Percentiles rank a stretch among this genome's conserved stretches.
phyloP scores from a whole-genome alignment of 2,329 filamentous ascomycete genomes.

The Akanthomyces muscarius region DNA sequence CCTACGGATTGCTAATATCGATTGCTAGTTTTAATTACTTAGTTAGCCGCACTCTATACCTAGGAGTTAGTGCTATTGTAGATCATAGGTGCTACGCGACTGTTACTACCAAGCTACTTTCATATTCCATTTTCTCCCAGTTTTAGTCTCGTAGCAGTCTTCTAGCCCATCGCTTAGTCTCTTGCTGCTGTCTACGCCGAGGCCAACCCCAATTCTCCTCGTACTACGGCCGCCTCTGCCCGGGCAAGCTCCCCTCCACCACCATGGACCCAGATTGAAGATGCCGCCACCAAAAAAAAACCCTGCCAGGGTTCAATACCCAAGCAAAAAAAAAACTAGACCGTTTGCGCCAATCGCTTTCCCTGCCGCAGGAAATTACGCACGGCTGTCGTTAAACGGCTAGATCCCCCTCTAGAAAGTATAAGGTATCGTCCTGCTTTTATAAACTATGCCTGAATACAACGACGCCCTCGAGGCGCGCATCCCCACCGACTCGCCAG shows the following conservation, averaged over 20 bases:
- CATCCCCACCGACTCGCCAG: constrained; percentile 51
- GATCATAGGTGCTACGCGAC: no score
- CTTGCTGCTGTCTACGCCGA: neutral
- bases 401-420: neutral
- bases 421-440: neutral
- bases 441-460: constrained; percentile 28
- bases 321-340: neutral
- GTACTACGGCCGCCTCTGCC: constrained; percentile 17
- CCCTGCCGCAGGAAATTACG: neutral
- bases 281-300: neutral
- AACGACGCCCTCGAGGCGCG: constrained; percentile 51
- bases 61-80: no score
- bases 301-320: no score
- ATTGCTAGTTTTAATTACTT: no score
- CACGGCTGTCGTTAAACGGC: neutral
- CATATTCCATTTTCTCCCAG: no score
- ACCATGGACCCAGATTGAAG: neutral
- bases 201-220: neutral
- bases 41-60: no score
- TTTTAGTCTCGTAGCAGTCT: no score
- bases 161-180: neutral
- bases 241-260: constrained; percentile 7
- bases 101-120: no score
- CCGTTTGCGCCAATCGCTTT: neutral
- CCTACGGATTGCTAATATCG: no score